phyloP scores from a whole-genome alignment of 208 protist genomes.

The Histomonas meleagridis region DNA sequence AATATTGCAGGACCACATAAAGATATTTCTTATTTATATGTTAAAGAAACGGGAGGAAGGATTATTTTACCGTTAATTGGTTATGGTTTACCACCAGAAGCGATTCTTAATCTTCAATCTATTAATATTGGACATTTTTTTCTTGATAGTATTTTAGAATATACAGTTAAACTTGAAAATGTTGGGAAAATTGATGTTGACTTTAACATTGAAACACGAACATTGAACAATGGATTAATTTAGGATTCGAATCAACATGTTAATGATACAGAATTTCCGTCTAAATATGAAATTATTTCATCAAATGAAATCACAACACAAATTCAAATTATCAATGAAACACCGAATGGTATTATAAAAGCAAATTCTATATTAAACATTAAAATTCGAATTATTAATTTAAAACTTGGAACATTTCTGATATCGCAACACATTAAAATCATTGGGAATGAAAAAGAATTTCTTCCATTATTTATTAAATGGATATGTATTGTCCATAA shows the following conservation, averaged over 20 bases:
- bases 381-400: too few relatives aligned
- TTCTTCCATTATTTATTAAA: too few relatives aligned
- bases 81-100: not conserved
- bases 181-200: not conserved
- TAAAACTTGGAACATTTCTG: too few relatives aligned
- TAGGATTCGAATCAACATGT: not conserved
- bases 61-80: not conserved
- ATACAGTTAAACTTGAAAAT: not conserved
- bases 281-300: not conserved
- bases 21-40: not conserved
- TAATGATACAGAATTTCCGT: not conserved
- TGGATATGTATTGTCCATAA: too few relatives aligned
- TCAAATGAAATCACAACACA: not conserved
- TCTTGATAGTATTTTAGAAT: not conserved
- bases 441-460: too few relatives aligned
- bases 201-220: not conserved
- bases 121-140: not conserved
- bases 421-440: too few relatives aligned
- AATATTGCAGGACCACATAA: not conserved
- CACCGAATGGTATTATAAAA: too few relatives aligned
- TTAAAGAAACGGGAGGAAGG: slow-evolving; percentile 15
- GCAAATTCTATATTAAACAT: too few relatives aligned
- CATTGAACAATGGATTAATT: not conserved
- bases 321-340: not conserved
- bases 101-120: not conserved